These are phyloP conservation scores for Podospora sp. DNA, from an alignment of 495 filamentous ascomycete genomes.

Conservation along the genomic window DNA sequence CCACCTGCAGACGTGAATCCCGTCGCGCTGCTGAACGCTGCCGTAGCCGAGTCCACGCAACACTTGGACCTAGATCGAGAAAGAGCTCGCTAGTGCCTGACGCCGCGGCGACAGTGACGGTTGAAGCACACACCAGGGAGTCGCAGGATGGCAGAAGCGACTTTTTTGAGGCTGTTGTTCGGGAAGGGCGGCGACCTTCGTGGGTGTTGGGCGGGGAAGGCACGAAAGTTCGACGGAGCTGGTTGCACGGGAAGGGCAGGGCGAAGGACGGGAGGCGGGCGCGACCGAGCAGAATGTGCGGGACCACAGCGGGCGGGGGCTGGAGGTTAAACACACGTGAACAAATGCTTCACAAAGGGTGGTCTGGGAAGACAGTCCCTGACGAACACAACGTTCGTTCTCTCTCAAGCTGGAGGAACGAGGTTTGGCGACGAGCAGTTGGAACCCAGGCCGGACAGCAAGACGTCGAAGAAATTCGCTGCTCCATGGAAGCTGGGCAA, in stretches of 20 bases:
- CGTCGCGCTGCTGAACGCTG: not conserved
- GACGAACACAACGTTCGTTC: constrained; percentile 20
- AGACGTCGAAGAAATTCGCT: constrained; percentile 16
- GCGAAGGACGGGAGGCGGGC: not conserved
- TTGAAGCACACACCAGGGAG: not conserved
- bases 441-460: constrained; percentile 16
- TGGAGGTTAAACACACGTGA: not conserved
- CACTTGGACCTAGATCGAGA: not conserved
- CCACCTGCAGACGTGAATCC: not conserved
- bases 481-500: not conserved
- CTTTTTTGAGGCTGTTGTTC: not conserved
- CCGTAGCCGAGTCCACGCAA: not conserved
- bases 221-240: constrained; percentile 6
- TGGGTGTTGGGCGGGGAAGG: constrained; percentile 13
- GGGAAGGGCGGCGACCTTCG: not conserved
- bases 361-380: constrained; percentile 13
- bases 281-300: constrained; percentile 1
- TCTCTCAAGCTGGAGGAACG: constrained; percentile 17
- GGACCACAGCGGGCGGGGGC: not conserved
- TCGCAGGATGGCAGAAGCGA: not conserved
- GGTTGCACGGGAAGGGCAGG: constrained; percentile 4
- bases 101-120: not conserved
- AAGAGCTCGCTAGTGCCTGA: not conserved
- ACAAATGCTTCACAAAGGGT: constrained; percentile 5
- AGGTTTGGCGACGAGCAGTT: constrained; percentile 13